phyloP scores from a whole-genome alignment of 176 grass and related monocot species.

The Eleusine coracana region DNA sequence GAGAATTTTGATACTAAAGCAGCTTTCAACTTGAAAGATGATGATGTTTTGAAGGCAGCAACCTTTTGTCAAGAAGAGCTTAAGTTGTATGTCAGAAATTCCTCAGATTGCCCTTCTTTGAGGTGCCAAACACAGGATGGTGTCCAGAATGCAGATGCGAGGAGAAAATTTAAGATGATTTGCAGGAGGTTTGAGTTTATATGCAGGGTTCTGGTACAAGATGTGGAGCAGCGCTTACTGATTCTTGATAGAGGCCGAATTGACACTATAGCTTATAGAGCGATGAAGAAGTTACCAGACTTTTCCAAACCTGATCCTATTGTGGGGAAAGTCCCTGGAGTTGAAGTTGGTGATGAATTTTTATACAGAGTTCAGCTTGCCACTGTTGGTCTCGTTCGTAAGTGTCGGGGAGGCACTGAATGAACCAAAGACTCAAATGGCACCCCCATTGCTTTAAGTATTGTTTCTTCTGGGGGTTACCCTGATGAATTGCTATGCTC shows the following conservation, averaged over 20 bases:
- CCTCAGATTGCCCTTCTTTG: conserved; percentile 23
- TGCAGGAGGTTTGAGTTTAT: conserved; percentile 53
- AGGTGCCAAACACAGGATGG: conserved; percentile 17
- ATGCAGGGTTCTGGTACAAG: conserved; percentile 55
- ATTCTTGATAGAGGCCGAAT: conserved; percentile 27
- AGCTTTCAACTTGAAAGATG: conserved; percentile 31
- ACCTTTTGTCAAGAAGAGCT: conserved; percentile 33
- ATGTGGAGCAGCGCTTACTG: conserved; percentile 31
- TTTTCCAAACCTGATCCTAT: conserved; percentile 48
- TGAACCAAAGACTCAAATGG: conserved; percentile 35
- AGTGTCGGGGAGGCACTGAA: conserved; percentile 72
- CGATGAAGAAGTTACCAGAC: conserved; percentile 41
- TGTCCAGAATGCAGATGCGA: conserved; percentile 31
- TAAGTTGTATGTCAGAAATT: conserved; percentile 36
- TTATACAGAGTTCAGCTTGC: conserved; percentile 67
- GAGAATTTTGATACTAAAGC: conserved; percentile 34
- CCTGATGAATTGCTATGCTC: conserved; percentile 64
- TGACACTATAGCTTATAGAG: conserved; percentile 53
- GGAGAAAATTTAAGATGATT: conserved; percentile 49
- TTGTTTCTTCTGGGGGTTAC: conserved; percentile 77
- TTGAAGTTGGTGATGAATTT: conserved; percentile 90
- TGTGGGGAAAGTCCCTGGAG: conserved; percentile 63
- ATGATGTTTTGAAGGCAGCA: conserved; percentile 37
- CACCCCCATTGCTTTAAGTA: conserved; percentile 58
- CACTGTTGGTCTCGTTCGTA: conserved; percentile 70